A percentile compares a stretch with the other conserved stretches of the same genome.
Conservation (phyloP, 805 yeast genomes). For the Priceomyces carsonii region DNA sequence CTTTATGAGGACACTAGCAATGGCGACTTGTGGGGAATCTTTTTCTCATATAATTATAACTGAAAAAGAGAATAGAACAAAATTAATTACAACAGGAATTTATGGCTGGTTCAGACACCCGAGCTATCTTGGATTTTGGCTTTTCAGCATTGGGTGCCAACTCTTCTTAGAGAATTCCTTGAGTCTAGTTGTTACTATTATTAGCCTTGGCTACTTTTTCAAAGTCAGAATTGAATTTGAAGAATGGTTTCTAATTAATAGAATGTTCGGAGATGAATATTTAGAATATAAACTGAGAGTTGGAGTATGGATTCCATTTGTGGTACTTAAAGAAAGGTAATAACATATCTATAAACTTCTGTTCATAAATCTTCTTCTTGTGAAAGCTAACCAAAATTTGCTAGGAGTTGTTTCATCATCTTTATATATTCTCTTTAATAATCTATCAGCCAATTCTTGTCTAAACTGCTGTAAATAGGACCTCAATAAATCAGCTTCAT, state of each 20-base stretch:
- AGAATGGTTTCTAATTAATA: conserved; percentile 29
- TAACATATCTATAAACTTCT: conserved; percentile 55
- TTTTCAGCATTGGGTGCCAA: conserved; percentile 34
- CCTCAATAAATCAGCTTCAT: conserved; percentile 77
- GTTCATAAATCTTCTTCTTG: conserved; percentile 95
- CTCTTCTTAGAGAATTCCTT: conserved; percentile 23
- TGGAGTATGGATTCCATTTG: conserved; percentile 30
- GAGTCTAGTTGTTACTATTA: conserved; percentile 15
- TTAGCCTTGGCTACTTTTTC: conserved; percentile 27
- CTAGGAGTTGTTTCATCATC: conserved; percentile 64
- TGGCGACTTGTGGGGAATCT: conserved; percentile 33
- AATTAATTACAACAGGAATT: conserved; percentile 33
- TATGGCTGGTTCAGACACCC: conserved; percentile 36
- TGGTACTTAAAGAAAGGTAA: conserved; percentile 9
- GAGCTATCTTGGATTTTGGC: conserved; percentile 38
- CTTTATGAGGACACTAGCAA: conserved; percentile 26
- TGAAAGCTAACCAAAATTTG: conserved; percentile 94
- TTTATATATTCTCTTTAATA: conserved; percentile 70
- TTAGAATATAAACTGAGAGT: conserved; percentile 21
- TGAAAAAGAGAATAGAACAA: conserved; percentile 9
- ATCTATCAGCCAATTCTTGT: conserved; percentile 85
- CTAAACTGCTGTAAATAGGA: conserved; percentile 88
- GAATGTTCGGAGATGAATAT: conserved; percentile 30
- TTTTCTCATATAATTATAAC: conserved; percentile 35
- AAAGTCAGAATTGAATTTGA: conserved; percentile 31